These are phyloP conservation scores for Plasmodium gallinaceum DNA, from an alignment of 169 alveolate species.

Conservation along the genomic window DNA sequence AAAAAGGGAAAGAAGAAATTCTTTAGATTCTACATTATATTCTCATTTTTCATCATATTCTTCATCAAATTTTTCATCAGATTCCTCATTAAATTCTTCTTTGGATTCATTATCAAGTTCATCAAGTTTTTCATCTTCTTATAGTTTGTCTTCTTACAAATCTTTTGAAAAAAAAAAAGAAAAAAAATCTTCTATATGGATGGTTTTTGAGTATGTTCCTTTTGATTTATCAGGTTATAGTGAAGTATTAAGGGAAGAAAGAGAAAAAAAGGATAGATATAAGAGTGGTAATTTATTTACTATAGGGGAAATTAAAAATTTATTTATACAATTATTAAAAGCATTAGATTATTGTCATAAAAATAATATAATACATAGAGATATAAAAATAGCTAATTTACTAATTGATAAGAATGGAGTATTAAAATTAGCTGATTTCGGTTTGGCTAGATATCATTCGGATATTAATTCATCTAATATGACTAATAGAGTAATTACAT, in stretches of 20 bases:
- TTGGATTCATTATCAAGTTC: not conserved
- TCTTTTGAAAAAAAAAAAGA: constrained; percentile 44
- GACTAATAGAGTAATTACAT: constrained; percentile 96
- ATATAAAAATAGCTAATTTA: constrained; percentile 93
- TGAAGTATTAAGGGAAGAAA: constrained; percentile 83
- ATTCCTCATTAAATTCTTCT: not conserved
- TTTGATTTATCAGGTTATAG: constrained; percentile 89
- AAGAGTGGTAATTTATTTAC: constrained; percentile 80
- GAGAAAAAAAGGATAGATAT: constrained; percentile 79
- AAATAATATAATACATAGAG: constrained; percentile 92
- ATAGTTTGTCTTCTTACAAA: not conserved
- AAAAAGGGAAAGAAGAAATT: too few relatives aligned
- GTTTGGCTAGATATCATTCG: constrained; percentile 92
- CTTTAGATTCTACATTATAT: too few relatives aligned
- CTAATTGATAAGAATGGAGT: constrained; percentile 93
- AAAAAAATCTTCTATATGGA: constrained; percentile 85
- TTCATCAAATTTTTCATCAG: not conserved
- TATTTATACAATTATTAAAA: constrained; percentile 86
- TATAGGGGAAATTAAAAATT: constrained; percentile 88
- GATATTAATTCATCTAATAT: constrained; percentile 83
- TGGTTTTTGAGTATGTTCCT: constrained; percentile 91
- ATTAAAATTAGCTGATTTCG: constrained; percentile 97
- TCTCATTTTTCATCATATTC: not conserved
- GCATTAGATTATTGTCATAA: constrained; percentile 92
- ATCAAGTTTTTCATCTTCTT: not conserved